Evolutionary conservation across 2,329 filamentous ascomycete genomes (phyloP).

Genomic region (Colletotrichum brevisporum): DNA sequence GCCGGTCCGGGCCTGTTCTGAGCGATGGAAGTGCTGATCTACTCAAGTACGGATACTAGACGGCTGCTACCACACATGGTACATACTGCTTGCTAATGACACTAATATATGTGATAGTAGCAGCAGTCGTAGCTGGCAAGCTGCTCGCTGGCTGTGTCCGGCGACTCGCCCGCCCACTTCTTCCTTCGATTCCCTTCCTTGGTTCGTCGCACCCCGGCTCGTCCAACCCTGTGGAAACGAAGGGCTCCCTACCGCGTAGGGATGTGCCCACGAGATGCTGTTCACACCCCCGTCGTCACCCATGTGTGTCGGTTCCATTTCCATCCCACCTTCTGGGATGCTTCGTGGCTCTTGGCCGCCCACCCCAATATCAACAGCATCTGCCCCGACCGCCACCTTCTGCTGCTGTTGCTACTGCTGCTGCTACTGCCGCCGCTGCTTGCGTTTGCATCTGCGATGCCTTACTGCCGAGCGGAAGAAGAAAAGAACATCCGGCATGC

Average conservation of each 20-base stretch:
- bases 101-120: too few relatives aligned
- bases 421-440: neutral
- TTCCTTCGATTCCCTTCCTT: constrained; percentile 39
- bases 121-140: too few relatives aligned
- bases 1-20: neutral
- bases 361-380: constrained; percentile 39
- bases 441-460: neutral
- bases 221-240: constrained; percentile 40
- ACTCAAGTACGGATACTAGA: neutral
- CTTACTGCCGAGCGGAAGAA: too few relatives aligned
- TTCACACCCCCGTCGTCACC: constrained; percentile 38
- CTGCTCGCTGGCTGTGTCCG: constrained; percentile 17
- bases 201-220: constrained; percentile 39
- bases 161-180: constrained; percentile 36
- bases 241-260: constrained; percentile 36
- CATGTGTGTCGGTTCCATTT: constrained; percentile 38
- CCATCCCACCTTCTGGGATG: constrained; percentile 37
- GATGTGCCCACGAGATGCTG: constrained; percentile 37
- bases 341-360: constrained; percentile 28
- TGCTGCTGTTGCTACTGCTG: neutral
- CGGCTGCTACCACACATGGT: neutral
- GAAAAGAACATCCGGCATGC: too few relatives aligned
- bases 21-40: neutral
- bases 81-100: too few relatives aligned
- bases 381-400: constrained; percentile 1